phyloP scores from a whole-genome alignment of 352 stramenopile species.

The Globisporangium nodosum region DNA sequence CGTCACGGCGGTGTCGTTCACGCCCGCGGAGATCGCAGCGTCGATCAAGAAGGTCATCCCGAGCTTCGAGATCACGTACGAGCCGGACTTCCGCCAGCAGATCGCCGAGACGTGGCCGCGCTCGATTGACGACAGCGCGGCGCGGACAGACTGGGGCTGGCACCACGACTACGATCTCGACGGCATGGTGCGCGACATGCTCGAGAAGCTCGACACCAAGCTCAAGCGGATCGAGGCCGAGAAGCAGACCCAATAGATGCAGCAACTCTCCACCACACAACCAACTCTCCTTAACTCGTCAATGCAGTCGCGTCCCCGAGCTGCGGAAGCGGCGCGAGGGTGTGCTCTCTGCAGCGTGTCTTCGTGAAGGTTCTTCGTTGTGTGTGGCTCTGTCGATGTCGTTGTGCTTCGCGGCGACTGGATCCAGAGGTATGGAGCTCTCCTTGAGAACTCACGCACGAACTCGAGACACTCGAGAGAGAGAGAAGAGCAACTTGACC shows the following conservation, averaged over 20 bases:
- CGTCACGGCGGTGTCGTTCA: constrained; percentile 89
- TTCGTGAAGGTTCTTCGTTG: no score
- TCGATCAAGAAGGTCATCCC: constrained; percentile 87
- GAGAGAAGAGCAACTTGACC: no score
- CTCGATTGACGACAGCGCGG: constrained; percentile 78
- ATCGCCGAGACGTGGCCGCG: constrained; percentile 90
- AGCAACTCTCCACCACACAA: constrained; percentile 1
- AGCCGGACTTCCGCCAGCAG: constrained; percentile 86
- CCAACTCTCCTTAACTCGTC: no score
- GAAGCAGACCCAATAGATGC: not conserved
- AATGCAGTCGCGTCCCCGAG: not conserved
- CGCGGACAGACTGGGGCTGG: constrained; percentile 86
- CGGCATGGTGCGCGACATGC: constrained; percentile 87
- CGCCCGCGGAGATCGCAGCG: constrained; percentile 70
- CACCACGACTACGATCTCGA: constrained; percentile 88
- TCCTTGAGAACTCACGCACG: no score
- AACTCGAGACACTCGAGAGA: no score
- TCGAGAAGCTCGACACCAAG: constrained; percentile 79
- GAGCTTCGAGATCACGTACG: constrained; percentile 84
- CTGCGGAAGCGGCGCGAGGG: no score
- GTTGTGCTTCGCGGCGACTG: no score
- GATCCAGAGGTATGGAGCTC: no score
- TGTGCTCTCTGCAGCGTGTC: no score
- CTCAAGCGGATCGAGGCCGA: constrained; percentile 32
- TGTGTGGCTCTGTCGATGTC: no score